Evolutionary conservation across 192 early-diverging fungal genomes (phyloP), one percentile per base, ranked within the genome.

Genomic region (Backusella morwellensis): DNA sequence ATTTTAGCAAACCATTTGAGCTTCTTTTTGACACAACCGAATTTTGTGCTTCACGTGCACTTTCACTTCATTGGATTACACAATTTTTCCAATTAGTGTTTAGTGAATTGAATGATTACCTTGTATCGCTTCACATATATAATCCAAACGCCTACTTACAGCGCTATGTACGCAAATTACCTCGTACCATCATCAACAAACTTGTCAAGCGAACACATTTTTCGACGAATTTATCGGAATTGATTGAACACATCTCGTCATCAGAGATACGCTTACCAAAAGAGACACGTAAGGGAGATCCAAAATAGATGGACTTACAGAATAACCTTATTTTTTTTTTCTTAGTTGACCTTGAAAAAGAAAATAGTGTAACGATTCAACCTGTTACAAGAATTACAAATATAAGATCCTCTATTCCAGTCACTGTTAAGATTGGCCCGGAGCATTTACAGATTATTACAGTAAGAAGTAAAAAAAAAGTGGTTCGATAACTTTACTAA

Each of bases 381-480:
- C 91, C 92, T 2, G 91, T 94, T 23, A 86, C 87, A 19, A 90
- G 89, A 54, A 83, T 93, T 23, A 86, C 86, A 54, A 87, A 88
- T 41, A 85, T 88, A 42, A 86, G 90, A 35, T 75, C 86, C 23
- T 85, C 89, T 35, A 79, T 91, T 71, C 91, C 93, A 35, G 94
- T 95, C 21, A 87, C 88, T 52, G 85, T 98, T 66, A 94, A 93
- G 80, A 86, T 98, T 77, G 90, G 92, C 5, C 83, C 86, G 7
- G 94, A 96, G 50, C 88, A 88, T 21, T 87, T 98, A 66, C 94
- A 97, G 77, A 88, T 98, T 47, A 90, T 89, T 35, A 86, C 87
- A 73, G 86, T 88, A 78, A 78, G 75, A 1, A 14, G 3, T 15
- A 19, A 26, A 19, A 67, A 67, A 35, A 36, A 68, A 68, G 8